Evolutionary conservation across 1,284 basidiomycete genomes (phyloP), one percentile per base, ranked within the genome.

Genomic region (Apiotrichum sp.): DNA sequence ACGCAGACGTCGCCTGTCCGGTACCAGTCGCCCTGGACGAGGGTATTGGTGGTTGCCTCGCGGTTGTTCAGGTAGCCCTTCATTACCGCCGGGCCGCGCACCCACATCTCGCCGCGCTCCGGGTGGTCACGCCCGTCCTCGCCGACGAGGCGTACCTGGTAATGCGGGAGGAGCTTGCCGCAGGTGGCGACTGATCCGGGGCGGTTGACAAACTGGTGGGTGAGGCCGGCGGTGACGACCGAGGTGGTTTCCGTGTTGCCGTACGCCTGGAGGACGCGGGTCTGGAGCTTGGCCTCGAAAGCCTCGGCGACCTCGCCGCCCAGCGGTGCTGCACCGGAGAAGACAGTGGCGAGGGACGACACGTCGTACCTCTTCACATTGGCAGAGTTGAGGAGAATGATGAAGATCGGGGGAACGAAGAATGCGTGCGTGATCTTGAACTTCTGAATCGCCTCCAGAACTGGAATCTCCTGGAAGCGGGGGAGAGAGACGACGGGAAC

Each of bases 261-360:
- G 62, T 75, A 77, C 5, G 75, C 75, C 53, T 78, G 74, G 40
- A 71, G 48, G 38, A 50, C 52, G 29, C 62, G 55, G 16, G 62
- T 55, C 7, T 59, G 58, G 38, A 63, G 64, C 1, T 43, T 45
- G 38, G 58, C 56, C 40, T 62, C 59, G 39, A 75, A 69, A 0
- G 64, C 61, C 8, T 59, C 39, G 42, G 64, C 63, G 16, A 75
- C 60, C 45, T 72, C 68, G n/a, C 60, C 47, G 1, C 86, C 84
- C 4, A 93, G 78, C 1, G 91, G 90, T 2, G 93, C 93, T 0
- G 91, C 93, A 4, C 89, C 91, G 1, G 84, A 88, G 61, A 85
- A 79, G 47, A 93, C 66, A 6, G 81, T 74, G n/a, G 78, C 73
- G 7, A 95, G 70, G 2, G 81, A 81, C 3, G 79, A 81, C 50